Evolutionary conservation across 1,284 basidiomycete species (phyloP), one percentile per base, ranked within the genome.

Genomic region (Marasmius fiardii): DNA sequence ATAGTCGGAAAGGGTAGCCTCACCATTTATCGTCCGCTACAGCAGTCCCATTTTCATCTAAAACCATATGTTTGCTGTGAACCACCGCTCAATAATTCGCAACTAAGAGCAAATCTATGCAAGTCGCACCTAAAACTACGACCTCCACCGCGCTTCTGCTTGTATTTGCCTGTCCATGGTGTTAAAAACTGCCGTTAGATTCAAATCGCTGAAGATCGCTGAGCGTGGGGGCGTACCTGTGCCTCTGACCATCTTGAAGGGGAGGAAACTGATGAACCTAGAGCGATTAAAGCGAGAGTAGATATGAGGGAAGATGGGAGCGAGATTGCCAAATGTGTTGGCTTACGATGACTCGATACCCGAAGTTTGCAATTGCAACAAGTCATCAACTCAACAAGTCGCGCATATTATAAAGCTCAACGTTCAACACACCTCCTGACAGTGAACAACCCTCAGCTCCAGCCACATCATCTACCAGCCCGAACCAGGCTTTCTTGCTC

Each of bases 111-210:
- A 52, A n/a, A 41, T 23, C n/a, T 23, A 50, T 20, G 49, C 5
- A 20, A 23, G 23, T 58, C 71, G 57, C 67, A 88, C 80, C 88
- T 90, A 69, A 92, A 92, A 64, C 74, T 82, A 61, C 93, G 83
- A 54, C 93, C 93, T 45, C 93, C 93, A 58, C 93, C 93, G 52
- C 93, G 90, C 66, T 88, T 88, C 58, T 84, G 78, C 80, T 94
- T 93, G 76, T 84, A 92, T 73, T 90, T 93, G 59, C 88, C 86
- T 86, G 62, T 12, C 10, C 28, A 10, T 10, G 28, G 4, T 31
- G 28, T n/a, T n/a, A n/a, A 10, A 34, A 28, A 39, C 45, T 18
- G 10, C 20, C 12, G 2, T 33, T 18, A 49, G 44, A 24, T 24
- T 11, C 23, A 11, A n/a, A 28, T 28, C 23, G 44, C 44, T 45